phyloP scores from a whole-genome alignment of 31 red algal species.

The Bonnemaisonia californica region DNA sequence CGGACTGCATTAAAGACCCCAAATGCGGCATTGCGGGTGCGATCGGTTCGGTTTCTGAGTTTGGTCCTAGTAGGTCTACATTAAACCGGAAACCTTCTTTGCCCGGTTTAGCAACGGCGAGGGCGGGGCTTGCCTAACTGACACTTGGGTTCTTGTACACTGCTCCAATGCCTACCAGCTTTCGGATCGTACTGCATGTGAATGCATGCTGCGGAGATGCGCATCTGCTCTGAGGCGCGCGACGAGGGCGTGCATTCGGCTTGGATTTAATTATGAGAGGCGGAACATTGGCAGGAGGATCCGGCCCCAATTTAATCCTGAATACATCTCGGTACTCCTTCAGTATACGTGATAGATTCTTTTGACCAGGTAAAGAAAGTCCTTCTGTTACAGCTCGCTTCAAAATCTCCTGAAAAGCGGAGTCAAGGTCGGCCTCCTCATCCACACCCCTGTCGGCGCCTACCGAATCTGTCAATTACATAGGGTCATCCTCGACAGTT shows the following conservation, averaged over 20 bases:
- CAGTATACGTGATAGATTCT: neutral
- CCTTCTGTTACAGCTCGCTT: neutral
- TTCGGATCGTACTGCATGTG: no score
- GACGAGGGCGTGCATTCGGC: neutral
- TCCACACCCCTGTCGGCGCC: slow-evolving; percentile 10
- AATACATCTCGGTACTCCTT: slow-evolving; percentile 17
- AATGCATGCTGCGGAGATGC: no score
- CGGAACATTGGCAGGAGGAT: slow-evolving; percentile 7
- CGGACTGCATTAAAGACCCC: neutral
- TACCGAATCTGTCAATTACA: slow-evolving; percentile 7
- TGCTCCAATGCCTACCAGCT: no score
- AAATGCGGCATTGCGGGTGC: neutral
- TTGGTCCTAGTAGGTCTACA: neutral
- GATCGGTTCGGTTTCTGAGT: neutral
- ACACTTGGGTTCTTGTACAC: no score
- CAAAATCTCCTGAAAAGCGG: slow-evolving; percentile 1
- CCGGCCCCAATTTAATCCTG: slow-evolving; percentile 22
- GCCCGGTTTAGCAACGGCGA: no score
- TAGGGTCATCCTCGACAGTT: slow-evolving; percentile 15
- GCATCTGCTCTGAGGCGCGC: no score
- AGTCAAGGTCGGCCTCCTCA: neutral
- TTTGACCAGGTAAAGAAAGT: neutral
- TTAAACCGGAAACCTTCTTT: no score
- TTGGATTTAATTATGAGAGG: neutral
- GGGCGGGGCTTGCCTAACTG: no score